Conservation (phyloP, 495 filamentous ascomycete species). For the Corynascus novoguineensis region DNA sequence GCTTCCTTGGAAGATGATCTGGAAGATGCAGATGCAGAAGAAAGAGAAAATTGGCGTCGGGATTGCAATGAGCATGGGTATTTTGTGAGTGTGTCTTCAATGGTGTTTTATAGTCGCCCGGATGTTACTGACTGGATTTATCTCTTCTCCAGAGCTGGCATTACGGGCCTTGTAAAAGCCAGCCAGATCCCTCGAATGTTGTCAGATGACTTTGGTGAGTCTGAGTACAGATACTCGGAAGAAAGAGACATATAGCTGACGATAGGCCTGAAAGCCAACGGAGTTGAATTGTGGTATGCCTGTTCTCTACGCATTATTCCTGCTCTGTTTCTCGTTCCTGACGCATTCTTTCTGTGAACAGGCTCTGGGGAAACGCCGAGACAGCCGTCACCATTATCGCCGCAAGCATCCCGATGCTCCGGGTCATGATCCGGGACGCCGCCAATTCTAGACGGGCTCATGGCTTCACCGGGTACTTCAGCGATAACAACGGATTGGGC, state of each 20-base stretch:
- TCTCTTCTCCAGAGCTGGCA: slow-evolving; percentile 19
- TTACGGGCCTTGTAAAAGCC: slow-evolving; percentile 20
- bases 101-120: slow-evolving; percentile 25
- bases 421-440: not conserved
- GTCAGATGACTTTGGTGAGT: slow-evolving; percentile 1
- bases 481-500: not conserved
- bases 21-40: slow-evolving; percentile 31
- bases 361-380: slow-evolving; percentile 1
- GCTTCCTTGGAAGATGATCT: slow-evolving; percentile 33
- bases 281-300: slow-evolving; percentile 3
- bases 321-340: too few relatives aligned
- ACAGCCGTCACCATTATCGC: not conserved
- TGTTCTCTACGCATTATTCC: not conserved
- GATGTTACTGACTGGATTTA: not conserved
- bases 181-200: slow-evolving; percentile 12
- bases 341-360: not conserved
- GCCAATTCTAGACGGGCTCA: not conserved
- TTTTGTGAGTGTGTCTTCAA: slow-evolving; percentile 41
- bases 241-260: not conserved
- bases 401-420: slow-evolving; percentile 1
- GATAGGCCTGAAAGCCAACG: not conserved
- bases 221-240: not conserved
- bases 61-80: slow-evolving; percentile 39
- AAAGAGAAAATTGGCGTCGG: slow-evolving; percentile 36
- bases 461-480: not conserved